A percentile compares a stretch with the other conserved stretches of the same genome.
phyloP scores from a whole-genome alignment of 345 rosid genomes.

The Angophora floribunda region DNA sequence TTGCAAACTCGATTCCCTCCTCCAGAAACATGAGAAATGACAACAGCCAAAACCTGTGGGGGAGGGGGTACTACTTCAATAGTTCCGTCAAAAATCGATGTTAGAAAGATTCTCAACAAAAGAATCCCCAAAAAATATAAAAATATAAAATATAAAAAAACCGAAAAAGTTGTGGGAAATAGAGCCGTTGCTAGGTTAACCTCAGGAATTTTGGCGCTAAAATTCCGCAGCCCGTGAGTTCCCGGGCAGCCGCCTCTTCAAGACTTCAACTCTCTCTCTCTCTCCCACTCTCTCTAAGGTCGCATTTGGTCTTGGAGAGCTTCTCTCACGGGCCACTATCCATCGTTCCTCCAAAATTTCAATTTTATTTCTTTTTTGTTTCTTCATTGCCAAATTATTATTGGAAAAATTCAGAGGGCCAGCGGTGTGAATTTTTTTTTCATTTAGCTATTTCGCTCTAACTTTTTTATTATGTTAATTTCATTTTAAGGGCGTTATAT shows the following conservation, averaged over 20 bases:
- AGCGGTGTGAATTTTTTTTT: too few relatives aligned
- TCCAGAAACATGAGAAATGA: not conserved
- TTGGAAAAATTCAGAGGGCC: too few relatives aligned
- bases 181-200: slow-evolving; percentile 25
- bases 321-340: not conserved
- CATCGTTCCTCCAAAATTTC: too few relatives aligned
- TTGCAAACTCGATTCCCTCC: too few relatives aligned
- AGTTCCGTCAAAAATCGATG: not conserved
- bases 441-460: too few relatives aligned
- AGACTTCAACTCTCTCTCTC: not conserved
- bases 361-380: too few relatives aligned
- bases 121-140: not conserved
- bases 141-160: not conserved
- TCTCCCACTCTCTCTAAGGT: not conserved
- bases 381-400: too few relatives aligned
- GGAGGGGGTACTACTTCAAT: not conserved
- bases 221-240: slow-evolving; percentile 13
- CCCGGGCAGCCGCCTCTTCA: slow-evolving; percentile 25
- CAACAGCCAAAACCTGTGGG: not conserved
- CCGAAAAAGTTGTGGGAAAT: slow-evolving; percentile 20
- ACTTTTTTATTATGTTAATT: too few relatives aligned
- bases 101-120: not conserved
- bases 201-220: slow-evolving; percentile 24
- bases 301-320: not conserved
- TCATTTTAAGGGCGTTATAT: too few relatives aligned